Evolutionary conservation across 202 grass and related monocot genomes (phyloP).

Genomic region (Carex arenaria): DNA sequence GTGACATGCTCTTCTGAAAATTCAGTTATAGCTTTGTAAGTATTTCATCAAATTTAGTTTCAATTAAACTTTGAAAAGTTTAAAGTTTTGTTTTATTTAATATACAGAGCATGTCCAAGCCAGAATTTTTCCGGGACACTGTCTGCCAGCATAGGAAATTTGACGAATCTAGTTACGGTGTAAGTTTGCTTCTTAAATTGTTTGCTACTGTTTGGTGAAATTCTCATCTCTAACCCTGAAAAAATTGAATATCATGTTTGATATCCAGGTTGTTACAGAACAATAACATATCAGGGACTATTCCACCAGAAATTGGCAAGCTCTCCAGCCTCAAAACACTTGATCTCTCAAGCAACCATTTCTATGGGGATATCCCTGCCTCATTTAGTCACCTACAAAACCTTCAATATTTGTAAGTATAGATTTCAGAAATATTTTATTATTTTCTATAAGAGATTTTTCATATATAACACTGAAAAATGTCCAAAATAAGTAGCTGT

Average conservation of each 20-base stretch:
- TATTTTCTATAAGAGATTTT: background rate
- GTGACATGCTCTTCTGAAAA: conserved; percentile 61
- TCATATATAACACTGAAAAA: background rate
- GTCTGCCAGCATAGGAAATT: conserved; percentile 67
- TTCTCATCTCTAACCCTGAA: background rate
- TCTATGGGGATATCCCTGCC: conserved; percentile 56
- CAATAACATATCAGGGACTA: conserved; percentile 74
- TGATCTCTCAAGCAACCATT: conserved; percentile 76
- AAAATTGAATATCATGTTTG: background rate
- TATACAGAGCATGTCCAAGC: too few relatives aligned
- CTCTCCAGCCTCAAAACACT: conserved; percentile 75
- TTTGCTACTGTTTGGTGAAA: background rate
- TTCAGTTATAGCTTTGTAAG: conserved; percentile 55
- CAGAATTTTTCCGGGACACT: conserved; percentile 45
- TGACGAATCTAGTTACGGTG: conserved; percentile 72
- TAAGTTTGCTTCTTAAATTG: conserved; percentile 32
- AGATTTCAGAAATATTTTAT: background rate
- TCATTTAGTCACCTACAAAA: conserved; percentile 63
- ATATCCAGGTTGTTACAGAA: conserved; percentile 39
- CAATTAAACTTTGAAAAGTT: too few relatives aligned
- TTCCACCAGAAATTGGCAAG: conserved; percentile 67
- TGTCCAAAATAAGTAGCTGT: background rate
- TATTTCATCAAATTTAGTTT: too few relatives aligned
- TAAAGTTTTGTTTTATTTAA: too few relatives aligned
- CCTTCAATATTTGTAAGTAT: conserved; percentile 84